phyloP scores from a whole-genome alignment of 2,329 filamentous ascomycete genomes.

The Aspergillus sp. region DNA sequence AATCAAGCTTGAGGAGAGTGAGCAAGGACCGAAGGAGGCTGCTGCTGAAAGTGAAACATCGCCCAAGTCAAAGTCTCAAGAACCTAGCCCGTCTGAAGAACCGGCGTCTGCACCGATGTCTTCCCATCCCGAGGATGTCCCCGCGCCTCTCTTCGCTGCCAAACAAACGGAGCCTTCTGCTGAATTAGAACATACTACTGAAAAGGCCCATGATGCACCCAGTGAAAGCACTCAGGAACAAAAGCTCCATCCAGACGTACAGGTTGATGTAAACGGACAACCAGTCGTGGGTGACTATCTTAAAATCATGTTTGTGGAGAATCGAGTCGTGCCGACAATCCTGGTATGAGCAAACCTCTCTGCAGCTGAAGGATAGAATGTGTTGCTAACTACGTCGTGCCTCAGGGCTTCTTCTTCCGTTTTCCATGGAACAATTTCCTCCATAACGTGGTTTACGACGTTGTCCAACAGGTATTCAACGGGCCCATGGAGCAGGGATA shows the following conservation, averaged over 20 bases:
- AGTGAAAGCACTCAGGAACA: conserved; percentile 17
- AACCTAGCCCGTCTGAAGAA: conserved; percentile 4
- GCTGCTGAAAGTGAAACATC: conserved; percentile 1
- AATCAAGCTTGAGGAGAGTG: conserved; percentile 51
- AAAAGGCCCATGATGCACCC: conserved; percentile 14
- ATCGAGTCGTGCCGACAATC: conserved; percentile 90
- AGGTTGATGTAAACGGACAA: conserved; percentile 53
- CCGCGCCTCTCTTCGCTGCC: conserved; percentile 57
- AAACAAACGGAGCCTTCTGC: conserved; percentile 20
- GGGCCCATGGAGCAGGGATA: conserved; percentile 94
- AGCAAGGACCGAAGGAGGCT: conserved; percentile 41
- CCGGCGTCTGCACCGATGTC: conserved; percentile 27
- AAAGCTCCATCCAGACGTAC: conserved; percentile 37
- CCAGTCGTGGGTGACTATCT: conserved; percentile 90
- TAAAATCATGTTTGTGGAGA: conserved; percentile 93
- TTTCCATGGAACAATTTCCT: conserved; percentile 99
- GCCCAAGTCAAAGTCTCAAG: conserved; percentile 5
- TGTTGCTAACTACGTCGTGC: background rate
- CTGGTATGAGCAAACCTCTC: conserved; percentile 54
- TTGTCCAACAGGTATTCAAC: conserved; percentile 98
- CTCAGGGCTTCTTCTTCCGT: conserved; percentile 88
- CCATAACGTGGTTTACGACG: conserved; percentile 97
- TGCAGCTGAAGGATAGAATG: background rate
- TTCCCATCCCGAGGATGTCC: conserved; percentile 58
- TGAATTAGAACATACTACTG: conserved; percentile 11